Percentiles rank a stretch among this genome's conserved stretches.
Conservation (phyloP, 441 rosid genomes). For the Croton setiger region DNA sequence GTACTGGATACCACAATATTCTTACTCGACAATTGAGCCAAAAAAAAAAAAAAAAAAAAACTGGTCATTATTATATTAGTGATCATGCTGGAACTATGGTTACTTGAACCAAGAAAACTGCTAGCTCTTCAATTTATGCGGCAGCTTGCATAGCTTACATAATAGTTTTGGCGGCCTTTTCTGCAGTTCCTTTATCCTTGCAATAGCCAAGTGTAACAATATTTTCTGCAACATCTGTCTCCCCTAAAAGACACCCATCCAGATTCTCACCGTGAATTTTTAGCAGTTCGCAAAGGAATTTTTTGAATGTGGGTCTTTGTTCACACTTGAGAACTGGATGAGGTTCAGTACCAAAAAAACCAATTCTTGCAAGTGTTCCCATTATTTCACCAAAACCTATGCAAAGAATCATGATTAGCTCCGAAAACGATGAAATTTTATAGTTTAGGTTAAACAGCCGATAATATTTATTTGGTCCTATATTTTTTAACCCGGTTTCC, state of each 20-base stretch:
- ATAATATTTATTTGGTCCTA: neutral
- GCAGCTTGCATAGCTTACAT: slow-evolving; percentile 39
- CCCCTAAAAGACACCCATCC: slow-evolving; percentile 23
- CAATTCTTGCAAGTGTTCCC: slow-evolving; percentile 70
- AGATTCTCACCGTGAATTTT: slow-evolving; percentile 28
- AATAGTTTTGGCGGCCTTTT: slow-evolving; percentile 65
- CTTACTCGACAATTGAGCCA: neutral
- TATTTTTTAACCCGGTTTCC: neutral
- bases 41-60: neutral
- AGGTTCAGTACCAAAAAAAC: slow-evolving; percentile 48
- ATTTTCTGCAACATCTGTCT: slow-evolving; percentile 54
- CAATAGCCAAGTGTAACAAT: slow-evolving; percentile 60
- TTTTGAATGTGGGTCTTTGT: slow-evolving; percentile 44
- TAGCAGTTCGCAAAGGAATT: slow-evolving; percentile 57
- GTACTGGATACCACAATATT: neutral
- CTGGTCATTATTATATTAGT: neutral
- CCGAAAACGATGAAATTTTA: neutral
- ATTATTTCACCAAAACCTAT: slow-evolving; percentile 74
- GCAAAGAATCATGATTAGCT: slow-evolving; percentile 16
- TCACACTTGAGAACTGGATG: slow-evolving; percentile 42
- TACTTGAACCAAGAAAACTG: neutral
- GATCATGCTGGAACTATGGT: neutral
- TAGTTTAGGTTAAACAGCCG: neutral
- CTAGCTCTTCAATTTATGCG: neutral
- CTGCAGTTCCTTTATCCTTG: slow-evolving; percentile 53